Evolutionary conservation across 179 eudicot species (phyloP).

Genomic region (Spergularia azorica): DNA sequence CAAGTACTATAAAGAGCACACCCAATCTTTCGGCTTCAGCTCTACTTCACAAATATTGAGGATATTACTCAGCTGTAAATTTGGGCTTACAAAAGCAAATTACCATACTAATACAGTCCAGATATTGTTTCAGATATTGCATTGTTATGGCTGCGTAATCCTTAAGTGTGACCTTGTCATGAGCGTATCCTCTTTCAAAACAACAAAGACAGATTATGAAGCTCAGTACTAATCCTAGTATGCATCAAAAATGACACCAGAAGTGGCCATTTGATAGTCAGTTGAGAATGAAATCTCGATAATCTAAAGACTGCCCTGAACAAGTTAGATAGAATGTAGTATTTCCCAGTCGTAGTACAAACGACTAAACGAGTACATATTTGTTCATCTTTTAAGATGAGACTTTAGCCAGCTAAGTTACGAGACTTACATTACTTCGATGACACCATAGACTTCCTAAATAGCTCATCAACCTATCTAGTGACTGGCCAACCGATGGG

Average conservation of each 20-base stretch:
- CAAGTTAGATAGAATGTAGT: neutral
- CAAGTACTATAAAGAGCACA: neutral
- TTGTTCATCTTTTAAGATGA: too few relatives aligned
- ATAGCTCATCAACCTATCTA: neutral
- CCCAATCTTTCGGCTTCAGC: neutral
- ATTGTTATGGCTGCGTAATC: too few relatives aligned
- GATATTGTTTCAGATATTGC: neutral
- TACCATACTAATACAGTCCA: neutral
- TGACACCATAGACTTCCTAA: too few relatives aligned
- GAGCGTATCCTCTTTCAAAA: too few relatives aligned
- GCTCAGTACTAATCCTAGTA: neutral
- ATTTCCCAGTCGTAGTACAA: neutral
- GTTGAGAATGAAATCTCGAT: neutral
- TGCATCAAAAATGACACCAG: neutral
- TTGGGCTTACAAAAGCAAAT: neutral
- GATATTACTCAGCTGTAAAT: neutral
- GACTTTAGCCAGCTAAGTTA: too few relatives aligned
- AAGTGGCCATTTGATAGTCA: neutral
- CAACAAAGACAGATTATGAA: too few relatives aligned
- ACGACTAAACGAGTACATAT: neutral
- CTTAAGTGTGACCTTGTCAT: too few relatives aligned
- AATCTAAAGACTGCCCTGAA: neutral
- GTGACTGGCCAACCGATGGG: neutral
- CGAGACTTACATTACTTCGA: too few relatives aligned
- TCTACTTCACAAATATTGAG: constrained; percentile 1